Evolutionary conservation across 2,329 filamentous ascomycete species (phyloP), one percentile per base, ranked within the genome.

Genomic region (Lecanicillium sp.): DNA sequence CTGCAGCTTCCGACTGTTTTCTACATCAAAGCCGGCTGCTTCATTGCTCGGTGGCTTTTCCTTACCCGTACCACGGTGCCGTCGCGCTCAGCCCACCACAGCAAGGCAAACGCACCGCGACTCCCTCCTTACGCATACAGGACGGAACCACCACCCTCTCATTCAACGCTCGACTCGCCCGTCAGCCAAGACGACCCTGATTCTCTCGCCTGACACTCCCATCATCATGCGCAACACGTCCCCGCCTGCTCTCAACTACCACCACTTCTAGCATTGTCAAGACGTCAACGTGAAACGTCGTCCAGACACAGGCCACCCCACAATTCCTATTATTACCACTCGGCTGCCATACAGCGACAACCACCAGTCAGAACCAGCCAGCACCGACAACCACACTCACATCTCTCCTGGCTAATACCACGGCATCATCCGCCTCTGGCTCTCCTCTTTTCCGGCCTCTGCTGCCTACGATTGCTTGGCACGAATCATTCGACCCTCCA

Each of bases 221-320:
- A 49, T 49, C 41, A 51, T 52, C 51, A 56, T 57, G 55, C 54
- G 49, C 50, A 48, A 46, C 44, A 48, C 44, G 41, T 50, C 49
- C 52, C 50, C 44, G 39, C 50, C 44, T 48, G 51, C 48, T 48
- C 52, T 44, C 39, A 41, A 45, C 54, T 50, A n/a, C n/a, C n/a
- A n/a, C n/a, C n/a, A n/a, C n/a, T n/a, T n/a, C n/a, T n/a, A 56
- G 55, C 55, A 58, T 58, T 58, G 54, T 58, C 56, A 54, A 58
- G 52, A 54, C 56, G 43, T 51, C 51, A 52, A 55, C 51, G 52
- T 58, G 56, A 58, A 58, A 58, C 56, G 52, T 33, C 49, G 40
- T 52, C 51, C 51, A 52, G 49, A 51, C 43, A 51, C 48, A 21
- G 29, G 43, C 30, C 48, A 44, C 37, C 46, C 48, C 48, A 49